A percentile compares a stretch with the other conserved stretches of the same genome.
These are phyloP conservation scores for Cercospora zeae-maydis DNA, from an alignment of 2,329 filamentous ascomycete genomes.

Conservation along the genomic window DNA sequence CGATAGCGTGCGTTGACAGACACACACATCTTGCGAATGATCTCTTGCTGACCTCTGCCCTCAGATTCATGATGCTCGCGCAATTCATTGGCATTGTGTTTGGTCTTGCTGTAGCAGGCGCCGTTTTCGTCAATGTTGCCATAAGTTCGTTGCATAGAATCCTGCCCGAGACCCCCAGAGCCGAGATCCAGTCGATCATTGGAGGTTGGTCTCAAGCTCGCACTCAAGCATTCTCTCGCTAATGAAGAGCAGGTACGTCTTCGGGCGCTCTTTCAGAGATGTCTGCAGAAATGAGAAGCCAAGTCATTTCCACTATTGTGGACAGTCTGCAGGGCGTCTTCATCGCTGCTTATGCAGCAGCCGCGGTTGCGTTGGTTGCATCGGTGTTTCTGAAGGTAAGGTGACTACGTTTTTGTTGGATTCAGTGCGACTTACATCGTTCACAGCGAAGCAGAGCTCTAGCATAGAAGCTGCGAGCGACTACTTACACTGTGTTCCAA, in stretches of 20 bases:
- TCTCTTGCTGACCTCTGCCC: background rate
- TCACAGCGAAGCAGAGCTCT: background rate
- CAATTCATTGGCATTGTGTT: background rate
- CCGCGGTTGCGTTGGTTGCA: background rate
- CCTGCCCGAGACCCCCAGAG: background rate
- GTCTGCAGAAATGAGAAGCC: background rate
- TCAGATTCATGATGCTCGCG: background rate
- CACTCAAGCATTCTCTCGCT: background rate
- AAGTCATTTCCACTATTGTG: background rate
- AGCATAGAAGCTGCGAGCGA: background rate
- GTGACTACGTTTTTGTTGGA: background rate
- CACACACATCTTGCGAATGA: background rate
- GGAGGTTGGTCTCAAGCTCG: background rate
- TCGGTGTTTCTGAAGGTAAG: background rate
- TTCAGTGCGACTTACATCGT: background rate
- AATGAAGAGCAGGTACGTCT: background rate
- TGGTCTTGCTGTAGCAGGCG: background rate
- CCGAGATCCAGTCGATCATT: background rate
- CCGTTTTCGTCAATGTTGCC: background rate
- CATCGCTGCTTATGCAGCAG: background rate
- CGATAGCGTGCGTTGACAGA: background rate
- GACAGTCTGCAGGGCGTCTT: background rate
- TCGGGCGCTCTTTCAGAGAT: background rate
- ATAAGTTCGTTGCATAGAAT: background rate
- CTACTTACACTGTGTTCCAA: background rate